Base-by-base conservation (phyloP, 2,329 filamentous ascomycete genomes). In the Ophiostoma australiae region DNA sequence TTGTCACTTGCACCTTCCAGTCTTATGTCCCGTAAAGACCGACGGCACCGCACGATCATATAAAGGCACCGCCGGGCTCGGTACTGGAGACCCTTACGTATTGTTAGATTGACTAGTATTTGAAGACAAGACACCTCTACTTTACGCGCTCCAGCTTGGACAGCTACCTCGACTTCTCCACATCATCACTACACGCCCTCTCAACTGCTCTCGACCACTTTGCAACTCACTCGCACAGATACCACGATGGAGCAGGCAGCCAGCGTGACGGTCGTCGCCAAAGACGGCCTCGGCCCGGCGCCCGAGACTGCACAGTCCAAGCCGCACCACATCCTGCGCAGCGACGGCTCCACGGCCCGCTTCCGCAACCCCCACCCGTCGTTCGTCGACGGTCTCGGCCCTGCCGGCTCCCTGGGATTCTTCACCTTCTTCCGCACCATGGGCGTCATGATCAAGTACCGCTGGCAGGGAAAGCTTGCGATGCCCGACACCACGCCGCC, bases 401-500 rank as follows among this genome's bases (percentile, higher is more conserved):
- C 73, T 20, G 72, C 70, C 1, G 72, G 70, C 55, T 4, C 39
- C 3, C 23, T 71, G 41, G 35, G 48, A 1, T 17, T 72, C 20
- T 17, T 69, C 5, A 35, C 70, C 3, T 61, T 73, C 0, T 70
- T 72, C 31, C 75, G 75, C 20, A 76, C 80, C 6, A 13, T 80
- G 0, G 73, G 73, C 35, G 77, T 77, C n/a, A 75, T 83, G 2
- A 23, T 35, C 27, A 52, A 58, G 8, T 65, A 71, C 61, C 71
- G 75, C n/a, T n/a, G 82, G 6, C 79, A 78, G 0, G 82, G 84
- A 72, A 77, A 80, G 27, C 73, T 82, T 66, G 78, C 79, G 13
- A 73, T 63, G 0, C 90, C 91, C 37, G 84, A 92, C 76, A 89
- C 89, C 8, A 85, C 85, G 11, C 85, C 86, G 33, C 87, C 89